A percentile compares a stretch with the other conserved stretches of the same genome.
These are phyloP conservation scores for Patellaria atrata DNA, from an alignment of 495 filamentous ascomycete genomes.

Conservation along the genomic window DNA sequence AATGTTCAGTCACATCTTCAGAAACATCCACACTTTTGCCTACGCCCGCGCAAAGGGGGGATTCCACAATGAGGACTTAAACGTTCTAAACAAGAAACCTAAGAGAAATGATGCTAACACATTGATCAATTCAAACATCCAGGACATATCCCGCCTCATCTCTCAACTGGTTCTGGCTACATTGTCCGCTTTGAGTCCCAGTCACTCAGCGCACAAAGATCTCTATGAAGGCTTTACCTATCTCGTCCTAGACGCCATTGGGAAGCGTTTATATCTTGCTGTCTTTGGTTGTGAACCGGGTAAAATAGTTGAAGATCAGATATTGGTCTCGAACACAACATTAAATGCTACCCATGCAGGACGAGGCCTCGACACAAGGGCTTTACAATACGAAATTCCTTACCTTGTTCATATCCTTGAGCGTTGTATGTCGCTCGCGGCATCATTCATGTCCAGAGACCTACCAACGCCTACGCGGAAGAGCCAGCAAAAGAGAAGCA, in stretches of 20 bases:
- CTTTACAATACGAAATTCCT: slow-evolving; percentile 17
- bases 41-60: too few species aligned
- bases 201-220: slow-evolving; percentile 12
- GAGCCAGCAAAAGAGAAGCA: too few species aligned
- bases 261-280: slow-evolving; percentile 16
- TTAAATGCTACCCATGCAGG: background rate
- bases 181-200: slow-evolving; percentile 11
- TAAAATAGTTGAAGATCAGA: slow-evolving; percentile 16
- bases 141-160: too few species aligned
- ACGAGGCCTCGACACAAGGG: slow-evolving; percentile 6
- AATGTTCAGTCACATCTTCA: too few species aligned
- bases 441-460: slow-evolving; percentile 17
- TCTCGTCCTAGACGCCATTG: slow-evolving; percentile 19
- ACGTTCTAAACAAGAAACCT: too few species aligned
- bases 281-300: slow-evolving; percentile 18
- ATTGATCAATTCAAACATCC: too few species aligned
- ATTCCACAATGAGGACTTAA: too few species aligned
- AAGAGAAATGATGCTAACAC: too few species aligned
- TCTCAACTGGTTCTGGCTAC: slow-evolving; percentile 9
- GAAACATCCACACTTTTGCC: too few species aligned
- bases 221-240: slow-evolving; percentile 27
- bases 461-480: slow-evolving; percentile 3
- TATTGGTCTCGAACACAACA: slow-evolving; percentile 7
- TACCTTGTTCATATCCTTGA: slow-evolving; percentile 22
- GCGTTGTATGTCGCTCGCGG: slow-evolving; percentile 19